Conservation (phyloP, 805 yeast genomes). For the Alloascoidea africana region DNA sequence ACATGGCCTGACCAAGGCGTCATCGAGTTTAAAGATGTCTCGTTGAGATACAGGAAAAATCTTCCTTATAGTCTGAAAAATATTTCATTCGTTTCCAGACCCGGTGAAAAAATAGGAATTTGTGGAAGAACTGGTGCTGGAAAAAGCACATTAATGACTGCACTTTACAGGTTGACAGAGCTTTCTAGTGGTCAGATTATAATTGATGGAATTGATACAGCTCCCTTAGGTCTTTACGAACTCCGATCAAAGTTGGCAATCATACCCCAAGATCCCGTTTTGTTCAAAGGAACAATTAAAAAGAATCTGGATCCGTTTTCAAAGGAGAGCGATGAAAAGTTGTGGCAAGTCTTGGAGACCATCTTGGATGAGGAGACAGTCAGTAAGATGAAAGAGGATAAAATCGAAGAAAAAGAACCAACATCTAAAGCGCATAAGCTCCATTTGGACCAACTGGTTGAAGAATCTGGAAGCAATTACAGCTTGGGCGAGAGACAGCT, state of each 20-base stretch:
- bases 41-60: slow-evolving; percentile 45
- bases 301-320: slow-evolving; percentile 69
- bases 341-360: slow-evolving; percentile 60
- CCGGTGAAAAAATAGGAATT: slow-evolving; percentile 63
- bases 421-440: too few relatives aligned
- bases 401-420: slow-evolving; percentile 21
- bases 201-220: slow-evolving; percentile 59
- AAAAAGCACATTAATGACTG: slow-evolving; percentile 60
- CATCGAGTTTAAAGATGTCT: slow-evolving; percentile 41
- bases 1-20: slow-evolving; percentile 56
- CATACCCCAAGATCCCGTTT: slow-evolving; percentile 83
- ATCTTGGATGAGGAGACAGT: slow-evolving; percentile 65
- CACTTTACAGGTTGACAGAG: slow-evolving; percentile 55
- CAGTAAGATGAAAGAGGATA: slow-evolving; percentile 70
- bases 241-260: slow-evolving; percentile 63
- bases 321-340: slow-evolving; percentile 33
- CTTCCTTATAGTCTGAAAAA: slow-evolving; percentile 53
- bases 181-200: slow-evolving; percentile 32
- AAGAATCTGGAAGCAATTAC: slow-evolving; percentile 41
- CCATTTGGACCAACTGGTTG: slow-evolving; percentile 33
- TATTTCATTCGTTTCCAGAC: slow-evolving; percentile 30
- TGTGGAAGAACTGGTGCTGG: slow-evolving; percentile 93
- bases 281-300: slow-evolving; percentile 68
- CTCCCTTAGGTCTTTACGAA: slow-evolving; percentile 47
- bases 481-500: slow-evolving; percentile 46